Conservation (phyloP, 176 grass and related monocot genomes). For the Triticum monococcum region DNA sequence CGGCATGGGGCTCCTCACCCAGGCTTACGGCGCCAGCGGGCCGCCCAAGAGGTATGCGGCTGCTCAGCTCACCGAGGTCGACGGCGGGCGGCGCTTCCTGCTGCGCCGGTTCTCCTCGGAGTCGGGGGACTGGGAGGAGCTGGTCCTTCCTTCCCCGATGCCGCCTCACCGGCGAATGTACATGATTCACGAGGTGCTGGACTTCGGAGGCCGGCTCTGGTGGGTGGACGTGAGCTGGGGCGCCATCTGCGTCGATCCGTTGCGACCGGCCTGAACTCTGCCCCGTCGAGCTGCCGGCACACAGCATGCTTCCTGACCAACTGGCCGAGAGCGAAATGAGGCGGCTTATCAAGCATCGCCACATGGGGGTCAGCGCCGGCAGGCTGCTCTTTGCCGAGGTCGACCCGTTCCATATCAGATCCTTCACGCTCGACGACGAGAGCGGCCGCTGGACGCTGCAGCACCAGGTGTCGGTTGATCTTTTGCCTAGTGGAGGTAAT, state of each 20-base stretch:
- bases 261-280: background rate
- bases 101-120: background rate
- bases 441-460: background rate
- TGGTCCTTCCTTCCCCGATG: background rate
- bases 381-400: background rate
- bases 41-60: background rate
- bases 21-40: background rate
- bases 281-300: background rate
- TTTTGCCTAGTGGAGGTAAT: background rate
- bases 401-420: background rate
- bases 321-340: background rate
- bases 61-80: background rate
- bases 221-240: constrained; percentile 5
- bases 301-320: background rate
- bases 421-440: background rate
- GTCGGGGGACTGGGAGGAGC: background rate
- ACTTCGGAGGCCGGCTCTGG: constrained; percentile 1
- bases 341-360: background rate
- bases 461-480: background rate
- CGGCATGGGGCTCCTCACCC: background rate
- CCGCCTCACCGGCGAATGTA: background rate
- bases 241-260: background rate
- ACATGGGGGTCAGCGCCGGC: background rate
- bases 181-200: constrained; percentile 6
- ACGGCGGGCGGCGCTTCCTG: constrained; percentile 8